These are phyloP conservation scores for Globisporangium acanthophoron DNA, from an alignment of 352 stramenopile species.

Conservation along the genomic window DNA sequence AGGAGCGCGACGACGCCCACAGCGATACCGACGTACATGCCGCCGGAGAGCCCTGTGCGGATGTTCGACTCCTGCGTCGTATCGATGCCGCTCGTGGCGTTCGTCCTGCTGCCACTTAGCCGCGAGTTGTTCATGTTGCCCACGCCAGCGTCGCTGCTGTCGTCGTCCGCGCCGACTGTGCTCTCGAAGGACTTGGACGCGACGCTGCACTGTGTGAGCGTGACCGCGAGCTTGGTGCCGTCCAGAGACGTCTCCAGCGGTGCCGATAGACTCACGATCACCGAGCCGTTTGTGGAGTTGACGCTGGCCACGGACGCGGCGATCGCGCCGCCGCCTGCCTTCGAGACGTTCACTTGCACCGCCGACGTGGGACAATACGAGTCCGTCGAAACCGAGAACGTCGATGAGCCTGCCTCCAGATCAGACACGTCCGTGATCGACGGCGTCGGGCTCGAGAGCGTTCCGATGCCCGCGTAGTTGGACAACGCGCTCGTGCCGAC, in stretches of 20 bases:
- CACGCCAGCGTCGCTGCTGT: conserved; percentile 9
- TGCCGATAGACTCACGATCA: conserved; percentile 31
- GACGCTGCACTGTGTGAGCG: conserved; percentile 48
- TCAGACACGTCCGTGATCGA: conserved; percentile 32
- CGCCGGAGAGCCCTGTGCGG: conserved; percentile 51
- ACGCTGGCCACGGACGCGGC: conserved; percentile 13
- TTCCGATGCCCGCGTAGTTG: conserved; percentile 37
- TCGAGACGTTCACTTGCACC: conserved; percentile 31
- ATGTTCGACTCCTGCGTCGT: conserved; percentile 49
- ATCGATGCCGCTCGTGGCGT: conserved; percentile 4
- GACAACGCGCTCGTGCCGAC: conserved; percentile 47
- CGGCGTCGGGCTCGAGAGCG: conserved; percentile 20
- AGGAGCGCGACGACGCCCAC: conserved; percentile 56
- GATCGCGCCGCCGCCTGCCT: background rate
- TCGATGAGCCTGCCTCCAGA: conserved; percentile 24
- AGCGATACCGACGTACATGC: conserved; percentile 63
- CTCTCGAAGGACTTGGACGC: conserved; percentile 16
- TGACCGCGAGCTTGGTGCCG: conserved; percentile 26
- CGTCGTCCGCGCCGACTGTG: conserved; percentile 13
- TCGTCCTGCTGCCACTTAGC: background rate
- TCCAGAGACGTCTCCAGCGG: conserved; percentile 25
- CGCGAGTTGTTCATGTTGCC: conserved; percentile 8
- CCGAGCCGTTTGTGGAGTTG: conserved; percentile 29
- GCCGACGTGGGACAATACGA: conserved; percentile 29
- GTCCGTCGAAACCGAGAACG: conserved; percentile 33